These are phyloP conservation scores for Pogostemon cablin DNA, from an alignment of 257 asterid species.

Conservation along the genomic window DNA sequence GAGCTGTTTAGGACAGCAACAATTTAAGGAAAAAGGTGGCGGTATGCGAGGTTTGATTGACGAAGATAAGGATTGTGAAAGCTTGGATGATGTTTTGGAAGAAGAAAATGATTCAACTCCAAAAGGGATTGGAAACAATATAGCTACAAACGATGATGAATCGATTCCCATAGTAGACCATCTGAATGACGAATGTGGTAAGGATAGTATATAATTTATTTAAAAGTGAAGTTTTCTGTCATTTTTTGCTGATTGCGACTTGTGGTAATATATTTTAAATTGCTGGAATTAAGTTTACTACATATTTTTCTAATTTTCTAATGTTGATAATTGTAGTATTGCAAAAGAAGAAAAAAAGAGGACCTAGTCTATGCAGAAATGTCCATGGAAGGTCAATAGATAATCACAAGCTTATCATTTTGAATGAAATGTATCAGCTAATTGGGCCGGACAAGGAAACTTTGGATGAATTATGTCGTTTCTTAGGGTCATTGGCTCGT, in stretches of 20 bases:
- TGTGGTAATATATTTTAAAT: not conserved
- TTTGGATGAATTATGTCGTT: not conserved
- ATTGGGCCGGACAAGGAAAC: not conserved
- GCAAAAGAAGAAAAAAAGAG: not conserved
- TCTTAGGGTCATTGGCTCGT: not conserved
- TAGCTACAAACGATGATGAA: not conserved
- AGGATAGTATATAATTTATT: not conserved
- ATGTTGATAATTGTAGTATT: not conserved
- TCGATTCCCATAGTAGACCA: no score
- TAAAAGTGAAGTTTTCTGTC: not conserved
- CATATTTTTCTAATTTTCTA: not conserved
- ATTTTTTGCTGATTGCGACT: not conserved
- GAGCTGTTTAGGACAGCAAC: not conserved
- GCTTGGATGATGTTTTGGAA: no score
- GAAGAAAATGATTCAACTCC: no score
- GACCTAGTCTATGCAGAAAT: conserved; percentile 1
- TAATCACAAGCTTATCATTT: not conserved
- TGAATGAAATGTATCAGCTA: not conserved
- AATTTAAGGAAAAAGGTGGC: not conserved
- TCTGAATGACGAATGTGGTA: not conserved
- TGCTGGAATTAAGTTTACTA: not conserved
- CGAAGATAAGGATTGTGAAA: no score
- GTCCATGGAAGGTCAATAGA: not conserved
- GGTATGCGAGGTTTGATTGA: no score
- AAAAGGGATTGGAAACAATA: no score